A percentile compares a stretch with the other conserved stretches of the same genome.
phyloP scores from a whole-genome alignment of 1,139 yeast genomes.

The Kazachstania sp. region DNA sequence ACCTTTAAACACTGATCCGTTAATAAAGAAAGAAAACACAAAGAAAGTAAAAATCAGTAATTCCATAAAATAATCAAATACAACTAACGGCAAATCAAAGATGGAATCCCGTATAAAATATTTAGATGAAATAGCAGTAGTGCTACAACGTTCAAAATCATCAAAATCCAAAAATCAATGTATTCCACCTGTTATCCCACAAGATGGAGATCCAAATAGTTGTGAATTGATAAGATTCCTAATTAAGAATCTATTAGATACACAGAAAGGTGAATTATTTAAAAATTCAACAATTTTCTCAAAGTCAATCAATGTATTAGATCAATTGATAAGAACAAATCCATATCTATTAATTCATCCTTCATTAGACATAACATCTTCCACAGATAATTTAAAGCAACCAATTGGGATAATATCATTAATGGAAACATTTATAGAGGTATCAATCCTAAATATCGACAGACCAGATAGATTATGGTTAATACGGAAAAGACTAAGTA shows the following conservation, averaged over 20 bases:
- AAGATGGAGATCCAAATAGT: conserved; percentile 17
- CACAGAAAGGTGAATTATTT: conserved; percentile 6
- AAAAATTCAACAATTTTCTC: conserved; percentile 17
- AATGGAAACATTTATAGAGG: conserved; percentile 12
- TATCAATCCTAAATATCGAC: conserved; percentile 14
- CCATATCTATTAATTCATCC: conserved; percentile 14
- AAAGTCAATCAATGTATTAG: conserved; percentile 23
- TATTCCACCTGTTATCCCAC: not conserved
- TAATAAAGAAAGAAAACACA: too few relatives aligned
- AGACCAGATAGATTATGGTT: conserved; percentile 20
- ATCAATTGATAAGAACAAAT: conserved; percentile 17
- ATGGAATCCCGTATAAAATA: conserved; percentile 26
- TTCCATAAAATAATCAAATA: not conserved
- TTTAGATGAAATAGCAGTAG: conserved; percentile 23
- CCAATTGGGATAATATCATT: conserved; percentile 13
- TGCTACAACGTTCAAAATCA: conserved; percentile 5
- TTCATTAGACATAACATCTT: not conserved
- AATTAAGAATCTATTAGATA: conserved; percentile 18
- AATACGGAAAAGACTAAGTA: conserved; percentile 18
- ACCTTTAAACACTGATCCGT: too few relatives aligned
- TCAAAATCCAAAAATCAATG: conserved; percentile 2
- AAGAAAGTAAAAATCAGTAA: not conserved
- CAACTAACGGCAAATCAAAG: not conserved
- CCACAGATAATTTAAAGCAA: not conserved
- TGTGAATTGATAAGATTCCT: conserved; percentile 20